Percentiles rank a stretch among this genome's conserved stretches.
Evolutionary conservation across 2,329 filamentous ascomycete genomes (phyloP).

Genomic region (Aspergillus aculeatus): DNA sequence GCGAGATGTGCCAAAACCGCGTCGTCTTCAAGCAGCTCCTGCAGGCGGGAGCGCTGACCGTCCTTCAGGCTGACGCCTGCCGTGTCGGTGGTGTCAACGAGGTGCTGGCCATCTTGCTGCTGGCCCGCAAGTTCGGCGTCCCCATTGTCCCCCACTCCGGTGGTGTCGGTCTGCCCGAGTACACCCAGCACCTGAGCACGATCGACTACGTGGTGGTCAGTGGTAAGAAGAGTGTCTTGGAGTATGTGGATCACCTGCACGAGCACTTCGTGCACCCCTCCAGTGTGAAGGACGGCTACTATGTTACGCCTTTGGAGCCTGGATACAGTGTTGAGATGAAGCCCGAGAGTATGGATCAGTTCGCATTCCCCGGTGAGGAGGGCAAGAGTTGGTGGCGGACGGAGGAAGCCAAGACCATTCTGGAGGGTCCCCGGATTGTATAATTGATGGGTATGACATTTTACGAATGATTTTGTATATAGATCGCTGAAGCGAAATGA

Average conservation of each 20-base stretch:
- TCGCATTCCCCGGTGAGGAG: conserved; percentile 71
- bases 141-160: conserved; percentile 88
- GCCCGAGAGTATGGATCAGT: conserved; percentile 78
- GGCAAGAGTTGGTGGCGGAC: conserved; percentile 84
- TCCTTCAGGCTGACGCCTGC: conserved; percentile 89
- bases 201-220: conserved; percentile 89
- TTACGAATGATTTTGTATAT: conserved; percentile 4
- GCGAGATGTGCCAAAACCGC: conserved; percentile 94
- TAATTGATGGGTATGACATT: neutral
- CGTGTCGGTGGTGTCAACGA: conserved; percentile 89
- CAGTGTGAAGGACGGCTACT: conserved; percentile 79
- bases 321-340: conserved; percentile 96
- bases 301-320: conserved; percentile 77
- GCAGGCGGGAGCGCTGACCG: conserved; percentile 74
- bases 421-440: conserved; percentile 54
- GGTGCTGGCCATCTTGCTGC: conserved; percentile 82
- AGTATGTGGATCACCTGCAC: conserved; percentile 91
- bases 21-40: conserved; percentile 93
- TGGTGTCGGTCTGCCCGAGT: conserved; percentile 86
- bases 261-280: conserved; percentile 87
- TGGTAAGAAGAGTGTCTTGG: conserved; percentile 76
- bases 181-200: conserved; percentile 87
- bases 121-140: conserved; percentile 67
- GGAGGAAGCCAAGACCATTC: conserved; percentile 72
- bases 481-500: neutral